Conservation (phyloP, 129 eudicot species). For the Flaveria linearis region DNA sequence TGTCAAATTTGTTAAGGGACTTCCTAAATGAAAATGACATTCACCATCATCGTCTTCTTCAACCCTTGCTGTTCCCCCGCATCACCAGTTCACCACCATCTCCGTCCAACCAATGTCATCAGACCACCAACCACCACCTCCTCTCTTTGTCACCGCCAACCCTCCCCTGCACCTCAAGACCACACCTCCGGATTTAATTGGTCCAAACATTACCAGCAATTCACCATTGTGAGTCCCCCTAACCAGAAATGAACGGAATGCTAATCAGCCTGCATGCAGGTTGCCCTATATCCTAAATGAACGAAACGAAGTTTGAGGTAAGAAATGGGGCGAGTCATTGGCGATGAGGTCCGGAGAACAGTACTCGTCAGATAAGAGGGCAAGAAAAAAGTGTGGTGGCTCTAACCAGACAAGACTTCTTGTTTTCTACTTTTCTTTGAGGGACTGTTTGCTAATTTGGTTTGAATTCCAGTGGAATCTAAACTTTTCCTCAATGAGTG, state of each 20-base stretch:
- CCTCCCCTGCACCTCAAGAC: neutral
- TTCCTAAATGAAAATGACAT: neutral
- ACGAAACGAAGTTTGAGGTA: neutral
- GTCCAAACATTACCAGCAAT: neutral
- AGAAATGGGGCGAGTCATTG: neutral
- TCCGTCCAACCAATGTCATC: no score
- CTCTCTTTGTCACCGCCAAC: neutral
- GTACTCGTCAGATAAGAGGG: neutral
- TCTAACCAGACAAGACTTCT: neutral
- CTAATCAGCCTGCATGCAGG: neutral
- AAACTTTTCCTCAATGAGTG: neutral
- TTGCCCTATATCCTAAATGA: neutral
- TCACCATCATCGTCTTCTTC: neutral
- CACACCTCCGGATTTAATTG: neutral
- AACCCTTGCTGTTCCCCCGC: neutral
- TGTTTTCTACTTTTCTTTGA: no score
- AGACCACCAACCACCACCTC: neutral
- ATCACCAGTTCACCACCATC: no score
- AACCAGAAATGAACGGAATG: neutral
- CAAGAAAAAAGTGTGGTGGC: neutral
- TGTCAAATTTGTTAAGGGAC: no score
- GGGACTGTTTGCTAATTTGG: no score
- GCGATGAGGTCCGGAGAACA: neutral
- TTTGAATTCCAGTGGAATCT: no score
- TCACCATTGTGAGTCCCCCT: neutral